Conservation (phyloP, 257 asterid species). For the Leonotis leonurus region DNA sequence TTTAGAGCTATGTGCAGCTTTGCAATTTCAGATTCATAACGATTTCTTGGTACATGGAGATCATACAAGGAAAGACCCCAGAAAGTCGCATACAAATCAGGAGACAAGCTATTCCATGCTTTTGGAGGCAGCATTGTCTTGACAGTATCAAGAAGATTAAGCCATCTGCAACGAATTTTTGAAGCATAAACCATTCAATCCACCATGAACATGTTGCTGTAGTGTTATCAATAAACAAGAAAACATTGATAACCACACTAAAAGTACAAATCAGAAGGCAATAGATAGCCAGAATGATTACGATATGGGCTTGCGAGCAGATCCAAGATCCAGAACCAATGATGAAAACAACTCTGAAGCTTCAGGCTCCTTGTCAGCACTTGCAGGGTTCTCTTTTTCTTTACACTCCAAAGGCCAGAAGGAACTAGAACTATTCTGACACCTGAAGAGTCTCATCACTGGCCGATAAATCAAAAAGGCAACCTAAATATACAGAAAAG, state of each 20-base stretch:
- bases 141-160: slow-evolving; percentile 74
- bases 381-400: slow-evolving; percentile 33
- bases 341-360: slow-evolving; percentile 33
- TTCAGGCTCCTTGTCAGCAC: slow-evolving; percentile 54
- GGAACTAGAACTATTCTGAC: slow-evolving; percentile 47
- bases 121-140: slow-evolving; percentile 88
- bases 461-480: slow-evolving; percentile 95
- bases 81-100: slow-evolving; percentile 93
- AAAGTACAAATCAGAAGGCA: slow-evolving; percentile 6
- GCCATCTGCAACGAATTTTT: slow-evolving; percentile 62
- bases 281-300: slow-evolving; percentile 28
- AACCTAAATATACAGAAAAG: slow-evolving; percentile 49
- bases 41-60: slow-evolving; percentile 86
- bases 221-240: slow-evolving; percentile 1
- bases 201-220: slow-evolving; percentile 1
- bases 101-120: slow-evolving; percentile 99
- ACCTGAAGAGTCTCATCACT: slow-evolving; percentile 89
- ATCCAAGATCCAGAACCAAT: slow-evolving; percentile 72
- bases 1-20: slow-evolving; percentile 86
- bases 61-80: slow-evolving; percentile 99
- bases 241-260: slow-evolving; percentile 1
- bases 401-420: slow-evolving; percentile 82
- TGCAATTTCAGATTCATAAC: slow-evolving; percentile 81
- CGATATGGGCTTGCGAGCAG: slow-evolving; percentile 60
- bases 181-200: slow-evolving; percentile 12